These are phyloP conservation scores for Gaultheria prostrata DNA, from an alignment of 148 eudicot species.

Conservation along the genomic window DNA sequence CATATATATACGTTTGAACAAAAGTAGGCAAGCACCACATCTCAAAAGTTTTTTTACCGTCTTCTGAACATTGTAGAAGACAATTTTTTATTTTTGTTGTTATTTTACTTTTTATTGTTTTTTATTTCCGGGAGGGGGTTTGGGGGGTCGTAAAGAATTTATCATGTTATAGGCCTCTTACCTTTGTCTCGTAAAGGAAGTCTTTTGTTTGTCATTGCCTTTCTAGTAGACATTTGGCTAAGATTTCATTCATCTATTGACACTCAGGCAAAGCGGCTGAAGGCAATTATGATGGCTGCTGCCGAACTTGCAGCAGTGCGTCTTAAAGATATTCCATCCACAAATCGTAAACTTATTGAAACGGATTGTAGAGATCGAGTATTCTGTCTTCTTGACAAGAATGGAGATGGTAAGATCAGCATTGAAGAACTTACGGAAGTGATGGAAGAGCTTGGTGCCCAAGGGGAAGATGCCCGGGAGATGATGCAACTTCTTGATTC, in stretches of 20 bases:
- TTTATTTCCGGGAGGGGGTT: neutral
- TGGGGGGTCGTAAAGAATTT: neutral
- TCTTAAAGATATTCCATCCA: constrained; percentile 75
- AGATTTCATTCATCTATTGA: constrained; percentile 8
- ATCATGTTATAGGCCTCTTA: neutral
- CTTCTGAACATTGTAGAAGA: neutral
- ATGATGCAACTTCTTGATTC: constrained; percentile 97
- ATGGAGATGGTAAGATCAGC: constrained; percentile 98
- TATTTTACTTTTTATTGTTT: neutral
- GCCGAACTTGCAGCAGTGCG: constrained; percentile 92
- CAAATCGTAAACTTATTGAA: constrained; percentile 43
- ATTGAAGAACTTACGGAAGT: constrained; percentile 95
- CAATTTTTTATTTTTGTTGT: neutral
- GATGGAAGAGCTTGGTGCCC: constrained; percentile 97
- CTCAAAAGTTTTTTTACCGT: neutral
- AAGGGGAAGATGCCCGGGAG: constrained; percentile 85
- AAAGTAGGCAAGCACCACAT: neutral
- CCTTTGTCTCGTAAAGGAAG: neutral
- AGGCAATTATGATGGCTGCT: constrained; percentile 95
- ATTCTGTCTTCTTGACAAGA: constrained; percentile 86
- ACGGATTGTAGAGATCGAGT: constrained; percentile 52
- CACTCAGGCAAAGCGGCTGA: constrained; percentile 76
- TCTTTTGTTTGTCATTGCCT: neutral
- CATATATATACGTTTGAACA: no score
- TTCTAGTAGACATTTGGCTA: neutral